Evolutionary conservation across 2,329 filamentous ascomycete genomes (phyloP).

Genomic region (Arthroderma sp.): DNA sequence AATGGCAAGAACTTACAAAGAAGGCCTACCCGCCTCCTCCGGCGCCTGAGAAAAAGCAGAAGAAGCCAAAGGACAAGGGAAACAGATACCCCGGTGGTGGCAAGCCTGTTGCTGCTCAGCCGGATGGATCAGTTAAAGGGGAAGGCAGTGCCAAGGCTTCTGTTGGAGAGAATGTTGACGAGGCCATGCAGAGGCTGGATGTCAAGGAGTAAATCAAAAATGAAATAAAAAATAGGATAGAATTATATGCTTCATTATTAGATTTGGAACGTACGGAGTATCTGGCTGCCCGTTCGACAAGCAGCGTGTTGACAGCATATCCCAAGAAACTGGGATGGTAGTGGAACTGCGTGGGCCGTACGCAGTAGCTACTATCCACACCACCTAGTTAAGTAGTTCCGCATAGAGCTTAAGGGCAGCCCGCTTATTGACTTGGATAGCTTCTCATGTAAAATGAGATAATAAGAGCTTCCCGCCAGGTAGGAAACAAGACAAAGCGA

Average conservation of each 20-base stretch:
- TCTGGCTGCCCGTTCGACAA: too few relatives aligned
- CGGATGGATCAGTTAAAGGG: constrained; percentile 9
- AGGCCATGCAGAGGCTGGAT: constrained; percentile 9
- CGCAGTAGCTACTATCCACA: too few relatives aligned
- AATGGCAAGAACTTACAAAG: constrained; percentile 67
- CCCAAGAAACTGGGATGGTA: too few relatives aligned
- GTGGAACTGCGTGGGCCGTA: too few relatives aligned
- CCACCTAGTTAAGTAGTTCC: too few relatives aligned
- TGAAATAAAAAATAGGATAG: neutral
- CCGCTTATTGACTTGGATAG: too few relatives aligned
- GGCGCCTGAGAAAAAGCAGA: constrained; percentile 54
- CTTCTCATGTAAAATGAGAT: too few relatives aligned
- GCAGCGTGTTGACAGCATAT: too few relatives aligned
- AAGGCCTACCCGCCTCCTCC: constrained; percentile 70
- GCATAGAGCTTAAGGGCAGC: too few relatives aligned
- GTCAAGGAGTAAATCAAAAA: neutral
- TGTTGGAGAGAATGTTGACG: constrained; percentile 7
- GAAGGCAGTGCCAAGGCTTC: constrained; percentile 6
- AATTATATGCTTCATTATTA: too few relatives aligned
- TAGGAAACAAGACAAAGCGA: neutral
- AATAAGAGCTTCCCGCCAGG: too few relatives aligned
- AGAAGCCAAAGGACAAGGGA: constrained; percentile 68
- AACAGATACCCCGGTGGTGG: constrained; percentile 46
- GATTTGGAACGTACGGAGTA: too few relatives aligned
- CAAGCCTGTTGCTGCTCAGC: constrained; percentile 6